Percentiles rank a stretch among this genome's conserved stretches.
phyloP scores from a whole-genome alignment of 2,329 filamentous ascomycete species.

The Salinomyces thailandicus region DNA sequence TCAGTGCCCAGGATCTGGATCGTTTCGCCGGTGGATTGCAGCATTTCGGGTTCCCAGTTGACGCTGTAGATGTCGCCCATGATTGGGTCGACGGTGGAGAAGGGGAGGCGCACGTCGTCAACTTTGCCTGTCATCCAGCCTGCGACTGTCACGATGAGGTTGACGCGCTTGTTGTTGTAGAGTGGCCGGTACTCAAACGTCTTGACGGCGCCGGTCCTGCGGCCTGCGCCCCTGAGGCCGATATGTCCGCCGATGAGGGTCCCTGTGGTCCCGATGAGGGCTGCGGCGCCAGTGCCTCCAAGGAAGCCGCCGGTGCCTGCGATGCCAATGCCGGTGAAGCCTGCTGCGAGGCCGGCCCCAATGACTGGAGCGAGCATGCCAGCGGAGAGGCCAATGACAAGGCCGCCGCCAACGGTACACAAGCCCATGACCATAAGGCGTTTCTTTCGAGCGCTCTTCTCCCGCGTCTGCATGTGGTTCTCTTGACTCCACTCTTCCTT shows the following conservation, averaged over 20 bases:
- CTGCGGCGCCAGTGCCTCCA: conserved; percentile 82
- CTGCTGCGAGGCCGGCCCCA: conserved; percentile 83
- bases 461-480: conserved; percentile 77
- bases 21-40: conserved; percentile 93
- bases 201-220: conserved; percentile 81
- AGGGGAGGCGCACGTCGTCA: conserved; percentile 90
- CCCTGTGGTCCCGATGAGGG: conserved; percentile 83
- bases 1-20: conserved; percentile 98
- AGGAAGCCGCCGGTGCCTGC: conserved; percentile 81
- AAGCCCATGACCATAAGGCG: conserved; percentile 93
- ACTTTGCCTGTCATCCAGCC: conserved; percentile 99
- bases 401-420: conserved; percentile 85
- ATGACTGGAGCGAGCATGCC: conserved; percentile 88
- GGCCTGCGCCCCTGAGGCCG: conserved; percentile 71
- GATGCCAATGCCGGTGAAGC: conserved; percentile 90
- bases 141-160: conserved; percentile 86
- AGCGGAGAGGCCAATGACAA: conserved; percentile 91
- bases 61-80: conserved; percentile 99
- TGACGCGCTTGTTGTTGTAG: conserved; percentile 96
- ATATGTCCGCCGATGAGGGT: conserved; percentile 81
- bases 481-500: conserved; percentile 98
- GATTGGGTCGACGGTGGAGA: conserved; percentile 88
- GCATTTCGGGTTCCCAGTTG: conserved; percentile 95
- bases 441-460: conserved; percentile 69
- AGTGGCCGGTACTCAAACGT: conserved; percentile 95